phyloP scores from a whole-genome alignment of 2,329 filamentous ascomycete species.

The Claviceps maximensis region DNA sequence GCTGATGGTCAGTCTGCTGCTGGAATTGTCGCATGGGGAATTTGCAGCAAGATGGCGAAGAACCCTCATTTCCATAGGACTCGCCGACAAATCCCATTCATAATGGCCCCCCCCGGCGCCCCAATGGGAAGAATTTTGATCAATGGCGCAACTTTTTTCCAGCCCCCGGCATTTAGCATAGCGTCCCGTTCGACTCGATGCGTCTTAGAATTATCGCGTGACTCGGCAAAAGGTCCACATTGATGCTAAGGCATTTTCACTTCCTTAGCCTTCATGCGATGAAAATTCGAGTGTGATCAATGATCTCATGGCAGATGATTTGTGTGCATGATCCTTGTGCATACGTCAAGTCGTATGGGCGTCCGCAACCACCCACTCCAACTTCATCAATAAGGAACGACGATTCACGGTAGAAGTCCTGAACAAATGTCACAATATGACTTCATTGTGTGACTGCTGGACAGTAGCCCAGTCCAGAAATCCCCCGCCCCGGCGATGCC shows the following conservation, averaged over 20 bases:
- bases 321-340: neutral
- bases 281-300: neutral
- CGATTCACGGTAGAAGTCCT: neutral
- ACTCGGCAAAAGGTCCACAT: neutral
- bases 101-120: neutral
- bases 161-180: neutral
- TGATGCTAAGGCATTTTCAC: neutral
- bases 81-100: slow-evolving; percentile 1
- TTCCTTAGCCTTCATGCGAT: neutral
- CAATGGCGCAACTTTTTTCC: neutral
- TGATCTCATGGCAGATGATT: slow-evolving; percentile 3
- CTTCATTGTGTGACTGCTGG: neutral
- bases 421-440: neutral
- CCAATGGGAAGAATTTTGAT: neutral
- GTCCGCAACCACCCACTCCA: neutral
- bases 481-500: neutral
- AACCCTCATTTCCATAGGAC: neutral
- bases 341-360: neutral
- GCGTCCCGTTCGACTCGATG: neutral
- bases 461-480: neutral
- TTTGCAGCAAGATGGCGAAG: neutral
- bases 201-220: neutral
- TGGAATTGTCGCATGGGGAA: neutral
- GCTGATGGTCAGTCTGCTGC: neutral
- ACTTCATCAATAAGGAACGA: neutral